These are phyloP conservation scores for Brassica napus DNA, from an alignment of 345 rosid genomes.

Conservation along the genomic window Da-Ae NC_063435.1:24342501-24343000, in stretches of 20 bases:
- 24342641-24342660: neutral
- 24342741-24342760: neutral
- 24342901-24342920: neutral
- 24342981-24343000: neutral
- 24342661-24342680: constrained; percentile 8
- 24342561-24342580: constrained; percentile 26
- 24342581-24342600: neutral
- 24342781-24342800: neutral
- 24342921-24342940: neutral
- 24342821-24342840: neutral
- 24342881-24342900: neutral
- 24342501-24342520: too few relatives aligned
- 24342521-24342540: too few relatives aligned
- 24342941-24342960: neutral
- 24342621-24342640: neutral
- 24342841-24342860: neutral
- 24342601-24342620: neutral
- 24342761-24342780: neutral
- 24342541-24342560: constrained; percentile 27
- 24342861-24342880: neutral
- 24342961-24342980: neutral
- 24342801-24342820: neutral
- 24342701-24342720: neutral
- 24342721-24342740: constrained; percentile 14
- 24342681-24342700: constrained; percentile 9